Evolutionary conservation across 495 filamentous ascomycete species (phyloP).

Genomic region (Chaetomium fimeti): DNA sequence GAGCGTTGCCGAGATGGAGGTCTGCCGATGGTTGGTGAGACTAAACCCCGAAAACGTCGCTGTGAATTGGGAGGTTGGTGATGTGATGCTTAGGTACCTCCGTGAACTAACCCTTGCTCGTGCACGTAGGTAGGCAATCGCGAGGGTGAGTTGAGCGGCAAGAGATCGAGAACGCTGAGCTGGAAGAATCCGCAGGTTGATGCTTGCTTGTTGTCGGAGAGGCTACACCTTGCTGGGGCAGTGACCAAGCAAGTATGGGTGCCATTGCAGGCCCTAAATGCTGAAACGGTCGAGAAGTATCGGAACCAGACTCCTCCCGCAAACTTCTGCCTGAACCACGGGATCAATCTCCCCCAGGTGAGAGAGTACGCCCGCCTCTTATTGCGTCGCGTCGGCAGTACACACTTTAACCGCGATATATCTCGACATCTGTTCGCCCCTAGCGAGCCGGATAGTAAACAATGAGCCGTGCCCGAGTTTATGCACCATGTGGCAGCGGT

Average conservation of each 20-base stretch:
- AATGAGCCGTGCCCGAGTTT: conserved; percentile 47
- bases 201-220: conserved; percentile 35
- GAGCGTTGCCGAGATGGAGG: conserved; percentile 42
- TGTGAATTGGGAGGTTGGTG: not conserved
- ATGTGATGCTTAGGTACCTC: conserved; percentile 19
- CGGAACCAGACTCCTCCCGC: conserved; percentile 28
- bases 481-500: conserved; percentile 41
- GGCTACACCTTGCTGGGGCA: conserved; percentile 29
- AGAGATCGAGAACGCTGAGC: conserved; percentile 43
- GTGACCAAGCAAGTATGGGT: conserved; percentile 46
- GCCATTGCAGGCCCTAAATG: conserved; percentile 47
- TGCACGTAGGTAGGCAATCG: conserved; percentile 39
- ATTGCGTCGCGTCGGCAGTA: conserved; percentile 17
- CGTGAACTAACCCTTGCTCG: conserved; percentile 40
- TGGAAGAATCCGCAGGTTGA: conserved; percentile 41
- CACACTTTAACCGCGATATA: conserved; percentile 36
- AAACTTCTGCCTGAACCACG: not conserved
- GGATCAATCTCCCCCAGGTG: not conserved
- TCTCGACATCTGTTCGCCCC: conserved; percentile 27
- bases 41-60: not conserved
- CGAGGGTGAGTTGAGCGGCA: conserved; percentile 42
- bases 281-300: conserved; percentile 44
- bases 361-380: conserved; percentile 20
- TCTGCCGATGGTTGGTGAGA: conserved; percentile 11
- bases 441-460: conserved; percentile 49